A percentile compares a stretch with the other conserved stretches of the same genome.
Evolutionary conservation across 2,329 filamentous ascomycete genomes (phyloP).

Genomic region (Fusarium globosum): DNA sequence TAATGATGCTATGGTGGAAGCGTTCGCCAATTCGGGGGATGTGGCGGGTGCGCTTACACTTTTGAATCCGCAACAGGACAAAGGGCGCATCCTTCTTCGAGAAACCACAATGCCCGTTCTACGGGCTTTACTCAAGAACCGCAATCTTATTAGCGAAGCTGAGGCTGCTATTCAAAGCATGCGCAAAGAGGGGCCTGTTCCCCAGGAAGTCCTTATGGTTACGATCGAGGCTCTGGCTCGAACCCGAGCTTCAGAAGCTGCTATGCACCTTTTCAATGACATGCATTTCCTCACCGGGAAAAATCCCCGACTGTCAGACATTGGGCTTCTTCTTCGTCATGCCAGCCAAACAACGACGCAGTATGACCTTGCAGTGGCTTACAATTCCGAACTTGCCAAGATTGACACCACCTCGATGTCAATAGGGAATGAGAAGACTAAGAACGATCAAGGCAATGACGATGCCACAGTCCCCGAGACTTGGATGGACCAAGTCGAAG

Average conservation of each 20-base stretch:
- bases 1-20: conserved; percentile 82
- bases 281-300: conserved; percentile 45
- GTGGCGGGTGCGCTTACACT: conserved; percentile 74
- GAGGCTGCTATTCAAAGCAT: conserved; percentile 68
- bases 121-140: conserved; percentile 61
- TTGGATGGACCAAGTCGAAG: conserved; percentile 19
- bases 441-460: conserved; percentile 7
- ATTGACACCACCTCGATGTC: background rate
- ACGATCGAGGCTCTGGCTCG: conserved; percentile 51
- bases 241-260: conserved; percentile 45
- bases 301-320: conserved; percentile 39
- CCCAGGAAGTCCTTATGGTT: conserved; percentile 51
- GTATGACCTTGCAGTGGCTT: conserved; percentile 46
- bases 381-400: conserved; percentile 39
- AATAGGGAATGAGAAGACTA: background rate
- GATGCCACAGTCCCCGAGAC: conserved; percentile 2
- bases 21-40: conserved; percentile 71
- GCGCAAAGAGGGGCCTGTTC: conserved; percentile 48
- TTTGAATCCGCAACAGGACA: conserved; percentile 77
- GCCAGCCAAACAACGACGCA: conserved; percentile 42
- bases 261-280: conserved; percentile 49
- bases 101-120: conserved; percentile 74
- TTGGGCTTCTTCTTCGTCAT: conserved; percentile 48
- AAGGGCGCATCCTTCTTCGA: conserved; percentile 61
- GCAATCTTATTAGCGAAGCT: conserved; percentile 60